Evolutionary conservation across 371 early-diverging fungal species (phyloP), one percentile per base, ranked within the genome.

Genomic region (Actinomucor elegans): DNA sequence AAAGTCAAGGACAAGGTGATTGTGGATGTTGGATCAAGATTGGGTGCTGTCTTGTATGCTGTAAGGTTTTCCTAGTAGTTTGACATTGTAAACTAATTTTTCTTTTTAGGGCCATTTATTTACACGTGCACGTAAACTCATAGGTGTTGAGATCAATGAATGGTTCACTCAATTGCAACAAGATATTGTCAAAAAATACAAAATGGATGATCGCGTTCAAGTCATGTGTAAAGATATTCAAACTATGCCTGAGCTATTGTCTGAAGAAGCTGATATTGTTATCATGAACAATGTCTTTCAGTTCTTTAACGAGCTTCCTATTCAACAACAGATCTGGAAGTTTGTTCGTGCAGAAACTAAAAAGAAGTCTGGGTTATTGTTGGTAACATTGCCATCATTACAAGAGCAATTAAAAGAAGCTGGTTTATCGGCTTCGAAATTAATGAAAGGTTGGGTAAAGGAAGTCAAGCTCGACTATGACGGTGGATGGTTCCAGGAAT

Each of bases 251-350:
- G 64, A 73, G 26, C 45, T 82, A 33, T 24, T 81, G 20, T 63
- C 59, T 6, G 60, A 75, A 31, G 57, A 69, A 15, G 80, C 83
- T 5, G 81, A 81, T 53, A 51, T 83, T 18, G 63, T 85, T 4
- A 61, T 83, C 17, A 81, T 85, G 82, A 83, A 85, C 61, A 85
- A 85, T 35, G 85, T 85, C 0, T 85, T 85, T 52, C 83, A 85
- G 52, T 85, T 83, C 61, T 85, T 85, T 45, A 74, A 73, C 35
- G 77, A 79, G 0, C 46, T 74, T 26, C 53, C 70, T 2, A 54
- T 64, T 8, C 85, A 85, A 44, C 83, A 80, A 52, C 62, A 77
- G 41, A 75, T 85, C 21, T 85, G 85, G 85, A 71, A 76, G 35
- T 83, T 72, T 58, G 59, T 84, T 35, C 75, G 77, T 27, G 57